Conservation (phyloP, 164 flowering plant species). For the Houttuynia cordata region DNA sequence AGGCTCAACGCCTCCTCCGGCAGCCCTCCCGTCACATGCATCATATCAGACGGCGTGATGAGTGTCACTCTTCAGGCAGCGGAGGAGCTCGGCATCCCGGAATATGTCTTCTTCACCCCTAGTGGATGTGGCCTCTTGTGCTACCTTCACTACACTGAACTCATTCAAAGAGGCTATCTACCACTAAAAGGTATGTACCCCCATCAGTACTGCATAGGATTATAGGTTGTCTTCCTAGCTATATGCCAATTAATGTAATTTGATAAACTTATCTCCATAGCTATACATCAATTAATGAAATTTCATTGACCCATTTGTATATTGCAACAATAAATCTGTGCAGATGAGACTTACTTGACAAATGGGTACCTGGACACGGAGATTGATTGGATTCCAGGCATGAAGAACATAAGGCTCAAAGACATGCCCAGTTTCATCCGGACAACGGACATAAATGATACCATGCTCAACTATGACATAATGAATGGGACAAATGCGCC, state of each 20-base stretch:
- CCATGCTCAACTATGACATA: conserved; percentile 13
- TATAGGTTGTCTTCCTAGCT: too few relatives aligned
- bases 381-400: conserved; percentile 29
- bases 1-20: conserved; percentile 1
- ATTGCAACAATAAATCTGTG: not conserved
- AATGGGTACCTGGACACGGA: conserved; percentile 28
- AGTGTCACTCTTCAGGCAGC: conserved; percentile 5
- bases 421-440: conserved; percentile 26
- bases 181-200: conserved; percentile 8
- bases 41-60: conserved; percentile 6
- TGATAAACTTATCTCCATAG: too few relatives aligned
- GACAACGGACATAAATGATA: conserved; percentile 22
- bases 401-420: conserved; percentile 23
- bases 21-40: conserved; percentile 1
- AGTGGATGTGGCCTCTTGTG: conserved; percentile 5
- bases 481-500: conserved; percentile 4
- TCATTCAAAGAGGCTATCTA: conserved; percentile 3
- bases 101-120: not conserved
- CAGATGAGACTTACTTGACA: conserved; percentile 23
- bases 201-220: not conserved
- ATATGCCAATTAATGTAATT: not conserved
- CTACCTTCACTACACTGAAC: conserved; percentile 1
- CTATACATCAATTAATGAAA: not conserved
- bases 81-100: conserved; percentile 4
- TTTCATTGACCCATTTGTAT: not conserved